Evolutionary conservation across 768 basidiomycete species (phyloP).

Genomic region (Cantharellus anzutake): DNA sequence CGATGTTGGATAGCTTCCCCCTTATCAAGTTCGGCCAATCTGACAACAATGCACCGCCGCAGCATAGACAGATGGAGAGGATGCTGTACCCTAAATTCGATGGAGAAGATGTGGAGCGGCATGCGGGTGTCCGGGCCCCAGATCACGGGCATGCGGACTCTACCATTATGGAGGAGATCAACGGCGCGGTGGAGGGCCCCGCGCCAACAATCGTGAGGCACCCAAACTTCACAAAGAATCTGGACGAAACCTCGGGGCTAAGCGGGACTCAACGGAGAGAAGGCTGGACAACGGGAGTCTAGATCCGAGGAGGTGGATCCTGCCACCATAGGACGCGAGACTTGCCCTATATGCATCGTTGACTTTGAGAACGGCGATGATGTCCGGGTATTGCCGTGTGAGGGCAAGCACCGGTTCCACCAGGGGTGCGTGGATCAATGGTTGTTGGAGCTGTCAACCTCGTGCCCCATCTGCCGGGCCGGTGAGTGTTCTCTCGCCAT

Average conservation of each 20-base stretch:
- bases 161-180: background rate
- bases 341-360: slow-evolving; percentile 87
- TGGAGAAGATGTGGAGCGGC: background rate
- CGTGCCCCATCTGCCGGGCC: slow-evolving; percentile 84
- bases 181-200: background rate
- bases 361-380: slow-evolving; percentile 93
- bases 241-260: background rate
- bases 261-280: background rate
- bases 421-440: slow-evolving; percentile 82
- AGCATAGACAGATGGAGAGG: background rate
- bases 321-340: slow-evolving; percentile 56
- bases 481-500: slow-evolving; percentile 26
- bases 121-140: background rate
- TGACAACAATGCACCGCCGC: background rate
- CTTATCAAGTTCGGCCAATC: slow-evolving; percentile 55
- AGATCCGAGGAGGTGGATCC: slow-evolving; percentile 15
- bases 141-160: background rate
- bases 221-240: no score
- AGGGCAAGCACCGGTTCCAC: slow-evolving; percentile 82
- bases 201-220: background rate
- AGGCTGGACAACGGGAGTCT: slow-evolving; percentile 20
- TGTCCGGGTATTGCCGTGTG: slow-evolving; percentile 75
- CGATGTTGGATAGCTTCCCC: slow-evolving; percentile 92
- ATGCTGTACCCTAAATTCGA: background rate
- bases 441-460: slow-evolving; percentile 75